A percentile compares a stretch with the other conserved stretches of the same genome.
Conservation (phyloP, 225 moss, liverwort and hornwort species). For the Lunularia cruciata region DNA sequence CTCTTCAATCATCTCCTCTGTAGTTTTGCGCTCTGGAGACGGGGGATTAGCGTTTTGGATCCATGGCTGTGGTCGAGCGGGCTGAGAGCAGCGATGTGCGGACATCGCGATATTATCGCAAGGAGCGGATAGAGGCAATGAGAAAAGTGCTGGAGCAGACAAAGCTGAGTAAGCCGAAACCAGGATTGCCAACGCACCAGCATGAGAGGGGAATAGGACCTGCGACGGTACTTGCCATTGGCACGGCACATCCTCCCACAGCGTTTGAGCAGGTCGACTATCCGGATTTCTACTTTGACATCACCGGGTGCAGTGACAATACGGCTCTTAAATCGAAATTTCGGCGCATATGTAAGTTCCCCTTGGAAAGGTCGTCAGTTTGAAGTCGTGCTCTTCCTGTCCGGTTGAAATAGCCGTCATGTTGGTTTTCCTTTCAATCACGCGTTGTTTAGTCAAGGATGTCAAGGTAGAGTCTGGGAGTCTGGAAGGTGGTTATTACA, state of each 20-base stretch:
- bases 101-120: constrained; percentile 20
- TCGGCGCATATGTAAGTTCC: constrained; percentile 43
- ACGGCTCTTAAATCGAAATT: constrained; percentile 52
- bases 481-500: too few relatives aligned
- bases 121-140: constrained; percentile 23
- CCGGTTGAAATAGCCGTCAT: too few relatives aligned
- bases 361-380: too few relatives aligned
- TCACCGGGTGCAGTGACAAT: constrained; percentile 57
- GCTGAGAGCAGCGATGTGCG: constrained; percentile 28
- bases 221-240: constrained; percentile 54
- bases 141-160: constrained; percentile 12
- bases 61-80: constrained; percentile 15
- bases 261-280: constrained; percentile 50
- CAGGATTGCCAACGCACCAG: constrained; percentile 13
- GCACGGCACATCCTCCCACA: constrained; percentile 55
- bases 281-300: constrained; percentile 55
- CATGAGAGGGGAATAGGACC: constrained; percentile 49
- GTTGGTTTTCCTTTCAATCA: too few relatives aligned
- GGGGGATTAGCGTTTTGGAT: background rate
- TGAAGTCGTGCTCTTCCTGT: too few relatives aligned
- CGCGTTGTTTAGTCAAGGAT: too few relatives aligned
- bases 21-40: background rate
- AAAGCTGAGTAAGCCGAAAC: constrained; percentile 3
- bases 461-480: too few relatives aligned
- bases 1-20: background rate